These are phyloP conservation scores for Saccharomyces hybrid DNA, from an alignment of 1,139 yeast species.

Conservation along the genomic window DNA sequence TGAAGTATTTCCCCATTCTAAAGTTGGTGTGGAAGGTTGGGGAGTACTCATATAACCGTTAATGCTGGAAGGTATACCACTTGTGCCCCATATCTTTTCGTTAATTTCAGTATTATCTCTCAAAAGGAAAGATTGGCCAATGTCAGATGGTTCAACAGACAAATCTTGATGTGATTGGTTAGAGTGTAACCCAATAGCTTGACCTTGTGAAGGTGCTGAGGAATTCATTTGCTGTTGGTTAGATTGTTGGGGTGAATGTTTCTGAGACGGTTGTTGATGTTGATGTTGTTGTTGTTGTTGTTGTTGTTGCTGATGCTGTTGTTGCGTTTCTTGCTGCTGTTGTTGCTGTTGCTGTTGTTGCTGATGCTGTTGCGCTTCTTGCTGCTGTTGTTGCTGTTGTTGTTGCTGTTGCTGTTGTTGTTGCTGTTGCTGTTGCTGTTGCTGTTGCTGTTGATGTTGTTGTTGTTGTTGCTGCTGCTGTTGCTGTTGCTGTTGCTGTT, in stretches of 20 bases:
- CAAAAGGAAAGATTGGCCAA: conserved; percentile 48
- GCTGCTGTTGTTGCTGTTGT: too few species aligned
- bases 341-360: too few species aligned
- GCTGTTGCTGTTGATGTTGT: too few species aligned
- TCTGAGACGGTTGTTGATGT: conserved; percentile 7
- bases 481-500: too few species aligned
- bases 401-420: too few species aligned
- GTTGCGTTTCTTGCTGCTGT: too few species aligned
- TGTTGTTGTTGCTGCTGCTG: too few species aligned
- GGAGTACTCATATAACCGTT: conserved; percentile 25
- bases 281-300: conserved; percentile 1
- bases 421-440: too few species aligned
- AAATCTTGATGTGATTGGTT: conserved; percentile 8
- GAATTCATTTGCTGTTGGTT: conserved; percentile 1
- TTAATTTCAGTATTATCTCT: conserved; percentile 43
- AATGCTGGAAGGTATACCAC: conserved; percentile 26
- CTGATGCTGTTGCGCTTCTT: too few species aligned
- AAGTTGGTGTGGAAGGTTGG: conserved; percentile 30
- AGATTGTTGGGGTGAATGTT: neutral
- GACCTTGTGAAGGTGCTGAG: conserved; percentile 3
- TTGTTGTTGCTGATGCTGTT: too few species aligned
- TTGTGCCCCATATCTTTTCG: conserved; percentile 42
- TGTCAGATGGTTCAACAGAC: conserved; percentile 24
- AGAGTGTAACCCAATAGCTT: conserved; percentile 7
- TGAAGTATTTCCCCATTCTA: conserved; percentile 23